These are phyloP conservation scores for Begonia fuchsioides DNA, from an alignment of 306 rosid species.

Conservation along the genomic window DNA sequence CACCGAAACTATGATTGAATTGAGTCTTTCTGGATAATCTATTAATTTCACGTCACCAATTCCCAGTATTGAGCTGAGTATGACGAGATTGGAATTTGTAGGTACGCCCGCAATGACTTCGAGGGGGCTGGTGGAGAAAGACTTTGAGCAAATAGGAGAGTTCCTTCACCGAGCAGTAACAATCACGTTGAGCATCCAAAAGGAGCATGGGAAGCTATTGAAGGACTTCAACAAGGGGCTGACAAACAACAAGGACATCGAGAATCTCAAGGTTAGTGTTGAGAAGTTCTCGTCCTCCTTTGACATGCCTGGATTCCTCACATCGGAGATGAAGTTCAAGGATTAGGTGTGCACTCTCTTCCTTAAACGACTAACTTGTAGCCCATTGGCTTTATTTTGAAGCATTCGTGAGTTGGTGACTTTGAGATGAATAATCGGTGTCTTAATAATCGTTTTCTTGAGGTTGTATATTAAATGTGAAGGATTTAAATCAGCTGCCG, in stretches of 20 bases:
- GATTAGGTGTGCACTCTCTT: too few relatives aligned
- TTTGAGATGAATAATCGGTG: too few relatives aligned
- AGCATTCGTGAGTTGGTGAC: too few relatives aligned
- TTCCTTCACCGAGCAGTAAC: slow-evolving; percentile 79
- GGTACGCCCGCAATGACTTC: slow-evolving; percentile 98
- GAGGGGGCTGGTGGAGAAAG: slow-evolving; percentile 83
- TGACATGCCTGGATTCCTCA: slow-evolving; percentile 78
- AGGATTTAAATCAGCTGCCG: too few relatives aligned
- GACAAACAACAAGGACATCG: slow-evolving; percentile 68
- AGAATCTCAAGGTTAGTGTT: slow-evolving; percentile 64
- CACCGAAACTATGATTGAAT: too few relatives aligned
- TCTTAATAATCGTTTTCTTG: too few relatives aligned
- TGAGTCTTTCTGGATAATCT: too few relatives aligned
- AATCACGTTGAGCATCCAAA: slow-evolving; percentile 59
- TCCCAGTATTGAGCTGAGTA: too few relatives aligned
- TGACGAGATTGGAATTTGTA: slow-evolving; percentile 14
- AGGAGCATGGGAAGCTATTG: slow-evolving; percentile 67
- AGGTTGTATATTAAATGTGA: too few relatives aligned
- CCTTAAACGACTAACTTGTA: too few relatives aligned
- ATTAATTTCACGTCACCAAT: too few relatives aligned
- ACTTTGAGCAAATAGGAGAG: slow-evolving; percentile 86
- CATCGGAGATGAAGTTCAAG: slow-evolving; percentile 78
- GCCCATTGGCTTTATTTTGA: too few relatives aligned
- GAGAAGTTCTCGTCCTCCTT: slow-evolving; percentile 69
- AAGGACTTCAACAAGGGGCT: slow-evolving; percentile 96